Conservation (phyloP, 495 filamentous ascomycete species). For the Xylaria intraflava region DNA sequence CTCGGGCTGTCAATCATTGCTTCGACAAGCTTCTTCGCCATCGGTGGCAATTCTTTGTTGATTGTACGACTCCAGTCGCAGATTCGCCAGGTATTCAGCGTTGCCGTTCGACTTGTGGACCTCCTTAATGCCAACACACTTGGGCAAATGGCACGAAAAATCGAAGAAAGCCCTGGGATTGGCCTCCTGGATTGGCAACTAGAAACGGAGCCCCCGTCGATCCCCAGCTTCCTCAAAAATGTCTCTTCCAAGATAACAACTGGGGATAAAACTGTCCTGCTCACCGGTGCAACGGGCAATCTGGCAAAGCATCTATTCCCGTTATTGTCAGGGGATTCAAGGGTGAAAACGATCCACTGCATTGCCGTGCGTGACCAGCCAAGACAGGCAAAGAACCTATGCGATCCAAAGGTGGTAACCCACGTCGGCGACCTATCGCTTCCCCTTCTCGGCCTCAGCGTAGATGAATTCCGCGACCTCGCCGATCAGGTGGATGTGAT, state of each 20-base stretch:
- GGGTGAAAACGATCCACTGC: slow-evolving; percentile 16
- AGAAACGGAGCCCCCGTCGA: slow-evolving; percentile 12
- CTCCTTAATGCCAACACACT: slow-evolving; percentile 26
- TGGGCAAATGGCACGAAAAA: slow-evolving; percentile 16
- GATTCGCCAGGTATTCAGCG: slow-evolving; percentile 11
- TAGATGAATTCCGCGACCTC: slow-evolving; percentile 18
- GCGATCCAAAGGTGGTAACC: slow-evolving; percentile 28
- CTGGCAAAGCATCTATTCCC: slow-evolving; percentile 19
- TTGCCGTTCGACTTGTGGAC: slow-evolving; percentile 9
- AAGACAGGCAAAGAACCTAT: background rate
- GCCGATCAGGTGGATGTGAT: slow-evolving; percentile 32
- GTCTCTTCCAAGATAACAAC: background rate
- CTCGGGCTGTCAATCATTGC: slow-evolving; percentile 1
- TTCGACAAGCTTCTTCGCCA: slow-evolving; percentile 27
- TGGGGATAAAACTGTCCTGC: slow-evolving; percentile 15
- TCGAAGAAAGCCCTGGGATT: slow-evolving; percentile 6
- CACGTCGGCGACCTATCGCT: slow-evolving; percentile 35
- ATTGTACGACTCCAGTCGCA: slow-evolving; percentile 23
- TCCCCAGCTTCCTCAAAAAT: background rate
- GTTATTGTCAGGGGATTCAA: slow-evolving; percentile 1
- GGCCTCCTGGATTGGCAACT: slow-evolving; percentile 16
- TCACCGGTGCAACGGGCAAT: slow-evolving; percentile 30
- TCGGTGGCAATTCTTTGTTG: slow-evolving; percentile 32
- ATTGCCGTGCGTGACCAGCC: slow-evolving; percentile 21
- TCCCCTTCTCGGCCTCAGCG: slow-evolving; percentile 35